Conservation (phyloP, 345 rosid species). For the Aurinia saxatilis region DNA sequence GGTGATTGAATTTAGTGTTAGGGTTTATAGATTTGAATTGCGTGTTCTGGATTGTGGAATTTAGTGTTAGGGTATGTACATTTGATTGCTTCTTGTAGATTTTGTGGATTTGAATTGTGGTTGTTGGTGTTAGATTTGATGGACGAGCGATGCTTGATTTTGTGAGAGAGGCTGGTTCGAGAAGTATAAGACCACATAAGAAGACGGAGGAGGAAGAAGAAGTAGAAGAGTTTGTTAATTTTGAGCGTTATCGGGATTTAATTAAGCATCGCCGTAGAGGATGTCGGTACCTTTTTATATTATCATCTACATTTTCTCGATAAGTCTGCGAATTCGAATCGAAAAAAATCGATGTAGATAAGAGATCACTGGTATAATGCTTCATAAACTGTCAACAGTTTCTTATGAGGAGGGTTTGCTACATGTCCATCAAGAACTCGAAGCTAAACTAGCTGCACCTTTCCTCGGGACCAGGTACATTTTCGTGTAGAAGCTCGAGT, state of each 20-base stretch:
- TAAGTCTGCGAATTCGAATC: constrained; percentile 15
- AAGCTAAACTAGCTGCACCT: constrained; percentile 58
- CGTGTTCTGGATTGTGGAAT: background rate
- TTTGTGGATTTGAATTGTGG: background rate
- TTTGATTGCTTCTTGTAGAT: background rate
- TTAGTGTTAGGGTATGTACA: background rate
- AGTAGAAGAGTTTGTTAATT: constrained; percentile 99
- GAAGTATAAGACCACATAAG: constrained; percentile 36
- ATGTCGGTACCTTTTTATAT: constrained; percentile 99
- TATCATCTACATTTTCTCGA: constrained; percentile 23
- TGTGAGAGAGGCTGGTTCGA: constrained; percentile 63
- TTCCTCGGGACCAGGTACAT: constrained; percentile 51
- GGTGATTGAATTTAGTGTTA: constrained; percentile 39
- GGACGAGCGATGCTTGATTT: constrained; percentile 97
- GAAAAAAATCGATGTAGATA: background rate
- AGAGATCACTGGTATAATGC: constrained; percentile 24
- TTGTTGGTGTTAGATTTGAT: constrained; percentile 41
- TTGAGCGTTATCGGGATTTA: constrained; percentile 99
- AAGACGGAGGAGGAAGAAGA: constrained; percentile 93
- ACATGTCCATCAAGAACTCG: constrained; percentile 78
- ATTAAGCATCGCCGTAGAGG: constrained; percentile 99
- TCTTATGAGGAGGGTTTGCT: constrained; percentile 80
- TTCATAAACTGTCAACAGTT: constrained; percentile 49
- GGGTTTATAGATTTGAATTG: too few species aligned
- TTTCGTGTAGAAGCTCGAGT: background rate